These are phyloP conservation scores for Glycine soja DNA, from an alignment of 306 rosid genomes.

Conservation along the genomic window DNA sequence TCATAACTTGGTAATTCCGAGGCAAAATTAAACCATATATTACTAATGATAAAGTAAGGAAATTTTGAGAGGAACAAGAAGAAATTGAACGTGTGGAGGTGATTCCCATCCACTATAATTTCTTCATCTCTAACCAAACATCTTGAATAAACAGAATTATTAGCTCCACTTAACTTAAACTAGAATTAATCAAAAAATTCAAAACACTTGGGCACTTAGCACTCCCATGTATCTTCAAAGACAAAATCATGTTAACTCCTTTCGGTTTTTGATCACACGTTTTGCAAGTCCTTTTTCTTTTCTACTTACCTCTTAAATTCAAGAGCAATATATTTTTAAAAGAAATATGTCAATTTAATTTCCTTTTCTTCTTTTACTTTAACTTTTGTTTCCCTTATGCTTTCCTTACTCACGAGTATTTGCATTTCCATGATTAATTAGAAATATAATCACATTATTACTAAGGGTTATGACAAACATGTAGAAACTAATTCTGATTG, in stretches of 20 bases:
- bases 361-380: constrained; percentile 27
- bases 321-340: background rate
- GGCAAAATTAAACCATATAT: constrained; percentile 32
- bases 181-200: constrained; percentile 28
- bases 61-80: constrained; percentile 2
- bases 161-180: background rate
- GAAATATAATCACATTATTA: constrained; percentile 15
- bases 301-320: background rate
- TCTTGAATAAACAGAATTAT: constrained; percentile 27
- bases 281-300: constrained; percentile 34
- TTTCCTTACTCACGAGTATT: constrained; percentile 30
- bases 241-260: no score
- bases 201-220: background rate
- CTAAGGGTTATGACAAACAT: constrained; percentile 23
- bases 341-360: constrained; percentile 32
- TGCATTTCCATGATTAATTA: constrained; percentile 6
- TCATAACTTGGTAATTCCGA: constrained; percentile 46
- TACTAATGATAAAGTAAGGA: background rate
- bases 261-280: constrained; percentile 5
- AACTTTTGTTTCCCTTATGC: constrained; percentile 10
- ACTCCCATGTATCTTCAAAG: no score
- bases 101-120: no score
- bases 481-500: no score
- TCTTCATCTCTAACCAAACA: constrained; percentile 36
- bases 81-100: background rate